phyloP scores from a whole-genome alignment of 352 stramenopile species.

The Halophytophthora polymorphica region DNA sequence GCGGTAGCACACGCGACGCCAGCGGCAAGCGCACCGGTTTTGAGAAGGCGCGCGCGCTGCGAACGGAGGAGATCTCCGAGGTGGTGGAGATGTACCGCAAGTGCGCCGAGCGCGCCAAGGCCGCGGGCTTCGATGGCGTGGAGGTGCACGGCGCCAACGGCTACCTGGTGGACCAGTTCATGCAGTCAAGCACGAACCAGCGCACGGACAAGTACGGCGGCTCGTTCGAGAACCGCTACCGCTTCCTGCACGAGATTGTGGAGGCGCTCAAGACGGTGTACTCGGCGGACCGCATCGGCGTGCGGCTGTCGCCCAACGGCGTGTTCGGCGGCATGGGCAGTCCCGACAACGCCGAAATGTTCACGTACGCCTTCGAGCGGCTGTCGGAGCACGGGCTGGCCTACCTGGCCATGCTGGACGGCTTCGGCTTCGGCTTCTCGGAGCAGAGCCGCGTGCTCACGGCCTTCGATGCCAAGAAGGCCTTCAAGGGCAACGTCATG shows the following conservation, averaged over 20 bases:
- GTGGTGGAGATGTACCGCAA: slow-evolving; percentile 64
- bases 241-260: slow-evolving; percentile 54
- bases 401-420: slow-evolving; percentile 16
- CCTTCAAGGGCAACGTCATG: slow-evolving; percentile 15
- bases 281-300: slow-evolving; percentile 13
- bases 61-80: slow-evolving; percentile 14
- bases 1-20: slow-evolving; percentile 20
- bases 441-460: slow-evolving; percentile 8
- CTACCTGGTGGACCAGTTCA: slow-evolving; percentile 74
- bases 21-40: slow-evolving; percentile 8
- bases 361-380: slow-evolving; percentile 19
- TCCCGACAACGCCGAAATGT: slow-evolving; percentile 26
- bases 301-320: slow-evolving; percentile 19
- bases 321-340: slow-evolving; percentile 19
- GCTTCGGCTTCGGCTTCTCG: slow-evolving; percentile 9
- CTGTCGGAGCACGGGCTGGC: slow-evolving; percentile 9
- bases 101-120: slow-evolving; percentile 44
- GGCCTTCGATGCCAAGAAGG: slow-evolving; percentile 14
- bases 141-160: slow-evolving; percentile 87
- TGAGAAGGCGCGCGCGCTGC: slow-evolving; percentile 9
- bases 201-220: slow-evolving; percentile 75
- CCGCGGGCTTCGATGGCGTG: slow-evolving; percentile 85
- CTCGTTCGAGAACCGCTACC: slow-evolving; percentile 60
- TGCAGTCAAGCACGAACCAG: slow-evolving; percentile 39
- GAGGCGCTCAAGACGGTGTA: slow-evolving; percentile 26